Conservation (phyloP, 345 rosid species). For the Mallotus nudiflorus region DNA sequence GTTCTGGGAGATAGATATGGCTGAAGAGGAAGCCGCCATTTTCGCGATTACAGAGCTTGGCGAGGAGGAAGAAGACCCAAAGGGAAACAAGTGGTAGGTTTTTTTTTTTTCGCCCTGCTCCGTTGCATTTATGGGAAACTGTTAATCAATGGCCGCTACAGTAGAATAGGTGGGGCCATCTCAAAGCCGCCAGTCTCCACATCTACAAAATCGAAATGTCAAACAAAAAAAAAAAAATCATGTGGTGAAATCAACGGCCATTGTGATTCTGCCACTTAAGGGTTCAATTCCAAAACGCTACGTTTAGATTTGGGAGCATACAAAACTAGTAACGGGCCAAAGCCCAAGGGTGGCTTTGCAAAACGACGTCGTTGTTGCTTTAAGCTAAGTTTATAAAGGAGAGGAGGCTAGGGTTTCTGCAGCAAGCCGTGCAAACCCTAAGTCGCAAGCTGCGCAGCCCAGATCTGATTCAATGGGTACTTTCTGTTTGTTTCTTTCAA, state of each 20-base stretch:
- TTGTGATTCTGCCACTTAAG: background rate
- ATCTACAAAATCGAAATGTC: no score
- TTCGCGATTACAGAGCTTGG: background rate
- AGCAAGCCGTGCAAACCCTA: background rate
- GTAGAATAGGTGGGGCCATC: background rate
- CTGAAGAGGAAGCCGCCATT: constrained; percentile 18
- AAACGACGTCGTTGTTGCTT: no score
- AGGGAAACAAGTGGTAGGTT: no score
- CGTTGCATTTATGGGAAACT: background rate
- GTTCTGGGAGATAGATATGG: constrained; percentile 26
- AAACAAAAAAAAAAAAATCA: no score
- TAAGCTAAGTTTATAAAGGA: background rate
- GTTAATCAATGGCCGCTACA: background rate
- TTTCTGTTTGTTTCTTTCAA: background rate
- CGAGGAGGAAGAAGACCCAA: no score
- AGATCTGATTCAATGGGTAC: constrained; percentile 25
- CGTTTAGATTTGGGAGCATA: no score
- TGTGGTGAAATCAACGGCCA: background rate
- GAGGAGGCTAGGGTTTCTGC: background rate
- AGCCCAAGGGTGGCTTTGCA: no score
- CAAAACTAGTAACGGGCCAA: no score
- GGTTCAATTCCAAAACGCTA: no score
- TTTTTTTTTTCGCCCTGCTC: background rate
- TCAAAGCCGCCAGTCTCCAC: background rate
- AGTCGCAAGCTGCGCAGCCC: background rate